A percentile compares a stretch with the other conserved stretches of the same genome.
phyloP scores from a whole-genome alignment of 495 filamentous ascomycete genomes.

The Cetradonia linearis region DNA sequence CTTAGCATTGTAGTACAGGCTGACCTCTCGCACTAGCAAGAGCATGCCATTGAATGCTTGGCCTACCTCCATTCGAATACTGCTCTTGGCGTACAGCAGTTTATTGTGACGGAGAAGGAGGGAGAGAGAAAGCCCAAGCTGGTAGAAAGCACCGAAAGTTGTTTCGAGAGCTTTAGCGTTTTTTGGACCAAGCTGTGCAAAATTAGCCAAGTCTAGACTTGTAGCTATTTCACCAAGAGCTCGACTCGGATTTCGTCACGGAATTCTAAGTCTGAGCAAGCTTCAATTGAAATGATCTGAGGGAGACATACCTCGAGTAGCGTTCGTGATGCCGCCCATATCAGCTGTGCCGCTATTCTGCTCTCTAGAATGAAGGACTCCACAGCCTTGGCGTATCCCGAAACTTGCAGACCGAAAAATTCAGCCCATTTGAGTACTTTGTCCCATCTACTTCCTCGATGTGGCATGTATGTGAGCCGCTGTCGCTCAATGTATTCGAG shows the following conservation, averaged over 20 bases:
- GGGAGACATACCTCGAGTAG: slow-evolving; percentile 43
- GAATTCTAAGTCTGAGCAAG: slow-evolving; percentile 1
- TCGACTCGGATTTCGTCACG: not conserved
- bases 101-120: slow-evolving; percentile 45
- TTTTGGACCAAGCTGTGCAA: slow-evolving; percentile 42
- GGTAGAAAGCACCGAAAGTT: slow-evolving; percentile 47
- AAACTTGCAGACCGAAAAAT: slow-evolving; percentile 41
- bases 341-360: slow-evolving; percentile 41
- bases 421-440: slow-evolving; percentile 42
- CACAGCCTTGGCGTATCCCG: slow-evolving; percentile 32
- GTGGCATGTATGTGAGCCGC: slow-evolving; percentile 42
- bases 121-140: slow-evolving; percentile 43
- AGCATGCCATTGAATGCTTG: slow-evolving; percentile 44
- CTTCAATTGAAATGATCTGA: not conserved
- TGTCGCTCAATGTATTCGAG: slow-evolving; percentile 28
- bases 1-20: slow-evolving; percentile 37
- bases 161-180: slow-evolving; percentile 45
- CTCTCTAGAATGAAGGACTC: slow-evolving; percentile 41
- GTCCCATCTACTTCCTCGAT: slow-evolving; percentile 42
- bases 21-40: slow-evolving; percentile 42
- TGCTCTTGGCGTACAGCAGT: slow-evolving; percentile 34
- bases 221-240: not conserved
- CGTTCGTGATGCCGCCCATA: slow-evolving; percentile 42
- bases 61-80: slow-evolving; percentile 39
- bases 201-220: not conserved